phyloP scores from a whole-genome alignment of 441 rosid species.

The Aquilaria agallochum region DNA sequence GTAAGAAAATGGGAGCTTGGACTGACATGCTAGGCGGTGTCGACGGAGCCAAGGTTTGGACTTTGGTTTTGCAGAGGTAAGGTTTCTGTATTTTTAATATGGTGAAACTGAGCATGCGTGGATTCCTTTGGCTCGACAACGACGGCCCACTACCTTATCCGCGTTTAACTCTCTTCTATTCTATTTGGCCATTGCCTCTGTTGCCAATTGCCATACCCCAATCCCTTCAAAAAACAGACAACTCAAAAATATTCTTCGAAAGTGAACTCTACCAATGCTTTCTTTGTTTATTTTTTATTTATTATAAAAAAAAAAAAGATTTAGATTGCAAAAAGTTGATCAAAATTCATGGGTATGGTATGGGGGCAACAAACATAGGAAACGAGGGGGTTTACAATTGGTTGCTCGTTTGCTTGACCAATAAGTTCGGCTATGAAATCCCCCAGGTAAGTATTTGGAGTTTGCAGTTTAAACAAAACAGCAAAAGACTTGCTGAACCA shows the following conservation, averaged over 20 bases:
- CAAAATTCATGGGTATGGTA: neutral
- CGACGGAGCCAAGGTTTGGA: slow-evolving; percentile 25
- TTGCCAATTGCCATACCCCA: neutral
- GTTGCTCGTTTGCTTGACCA: no score
- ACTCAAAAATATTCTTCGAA: no score
- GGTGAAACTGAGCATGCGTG: slow-evolving; percentile 14
- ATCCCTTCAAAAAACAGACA: neutral
- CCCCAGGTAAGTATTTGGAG: no score
- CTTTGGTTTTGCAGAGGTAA: neutral
- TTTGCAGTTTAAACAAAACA: no score
- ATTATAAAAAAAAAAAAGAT: neutral
- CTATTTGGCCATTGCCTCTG: neutral
- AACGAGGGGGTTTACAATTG: no score
- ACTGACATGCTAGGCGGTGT: slow-evolving; percentile 32
- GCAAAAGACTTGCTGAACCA: no score
- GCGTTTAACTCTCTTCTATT: slow-evolving; percentile 7
- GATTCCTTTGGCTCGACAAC: slow-evolving; percentile 26
- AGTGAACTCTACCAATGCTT: no score
- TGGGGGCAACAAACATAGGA: no score
- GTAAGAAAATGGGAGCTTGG: slow-evolving; percentile 25
- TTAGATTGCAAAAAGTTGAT: neutral
- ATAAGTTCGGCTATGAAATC: no score
- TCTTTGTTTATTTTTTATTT: neutral
- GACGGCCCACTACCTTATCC: slow-evolving; percentile 32
- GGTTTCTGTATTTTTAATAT: neutral